A percentile compares a stretch with the other conserved stretches of the same genome.
Evolutionary conservation across 345 rosid genomes (phyloP).

Genomic region (Eucalyptus virginea): DNA sequence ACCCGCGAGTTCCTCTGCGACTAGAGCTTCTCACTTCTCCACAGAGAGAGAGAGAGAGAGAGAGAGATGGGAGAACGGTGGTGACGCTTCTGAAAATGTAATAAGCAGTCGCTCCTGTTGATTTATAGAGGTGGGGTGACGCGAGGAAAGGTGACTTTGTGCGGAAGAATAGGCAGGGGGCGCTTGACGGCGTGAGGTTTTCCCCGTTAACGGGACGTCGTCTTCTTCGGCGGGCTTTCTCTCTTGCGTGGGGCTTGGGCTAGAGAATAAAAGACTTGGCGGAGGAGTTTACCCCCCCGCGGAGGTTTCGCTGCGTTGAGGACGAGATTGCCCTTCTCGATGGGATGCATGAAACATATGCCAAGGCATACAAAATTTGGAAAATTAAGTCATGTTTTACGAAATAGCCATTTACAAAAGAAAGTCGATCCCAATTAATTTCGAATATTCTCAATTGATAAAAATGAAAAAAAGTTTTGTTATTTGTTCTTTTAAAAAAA

Average conservation of each 20-base stretch:
- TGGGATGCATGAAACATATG: background rate
- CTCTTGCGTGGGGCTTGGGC: background rate
- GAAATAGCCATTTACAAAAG: background rate
- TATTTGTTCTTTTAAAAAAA: background rate
- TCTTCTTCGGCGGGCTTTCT: background rate
- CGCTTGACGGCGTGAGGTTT: background rate
- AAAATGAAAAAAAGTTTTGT: background rate
- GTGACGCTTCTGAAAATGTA: background rate
- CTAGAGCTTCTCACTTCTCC: background rate
- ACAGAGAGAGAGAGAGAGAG: background rate
- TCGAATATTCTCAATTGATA: background rate
- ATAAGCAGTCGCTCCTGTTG: background rate
- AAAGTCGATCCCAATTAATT: rapidly evolving
- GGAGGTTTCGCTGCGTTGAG: background rate
- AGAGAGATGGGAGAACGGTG: background rate
- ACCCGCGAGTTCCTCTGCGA: background rate
- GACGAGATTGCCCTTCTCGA: background rate
- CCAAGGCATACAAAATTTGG: background rate
- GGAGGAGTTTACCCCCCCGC: background rate
- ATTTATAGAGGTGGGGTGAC: background rate
- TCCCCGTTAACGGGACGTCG: background rate
- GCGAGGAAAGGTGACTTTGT: background rate
- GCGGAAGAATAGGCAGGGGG: background rate
- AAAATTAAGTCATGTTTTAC: background rate
- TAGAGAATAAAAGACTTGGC: background rate